Evolutionary conservation across 2,329 filamentous ascomycete genomes (phyloP).

Genomic region (Aspergillus viridinutans): DNA sequence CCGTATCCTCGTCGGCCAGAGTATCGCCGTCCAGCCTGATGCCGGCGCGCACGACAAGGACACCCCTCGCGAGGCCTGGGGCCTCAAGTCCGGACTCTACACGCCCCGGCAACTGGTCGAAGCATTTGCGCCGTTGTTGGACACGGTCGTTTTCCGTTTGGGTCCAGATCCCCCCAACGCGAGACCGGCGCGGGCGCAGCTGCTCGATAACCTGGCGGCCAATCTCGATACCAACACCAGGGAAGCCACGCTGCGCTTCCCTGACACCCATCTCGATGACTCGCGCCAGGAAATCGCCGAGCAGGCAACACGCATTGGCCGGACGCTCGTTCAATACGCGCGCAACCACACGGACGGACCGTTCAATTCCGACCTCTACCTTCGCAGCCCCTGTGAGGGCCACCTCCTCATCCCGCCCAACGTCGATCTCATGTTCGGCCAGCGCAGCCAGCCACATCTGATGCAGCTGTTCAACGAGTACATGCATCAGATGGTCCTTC

Average conservation of each 20-base stretch:
- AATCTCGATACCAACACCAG: constrained; percentile 16
- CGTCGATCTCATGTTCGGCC: constrained; percentile 17
- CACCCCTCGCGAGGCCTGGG: constrained; percentile 10
- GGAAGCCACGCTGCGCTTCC: constrained; percentile 13
- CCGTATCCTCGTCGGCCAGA: constrained; percentile 1
- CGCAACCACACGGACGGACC: not conserved
- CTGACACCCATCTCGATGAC: constrained; percentile 3
- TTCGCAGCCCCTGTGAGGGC: constrained; percentile 18
- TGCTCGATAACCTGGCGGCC: constrained; percentile 6
- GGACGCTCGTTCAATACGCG: constrained; percentile 13
- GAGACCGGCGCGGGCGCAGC: constrained; percentile 4
- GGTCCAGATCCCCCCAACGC: constrained; percentile 3
- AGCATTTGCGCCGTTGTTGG: constrained; percentile 15
- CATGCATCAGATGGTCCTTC: constrained; percentile 21
- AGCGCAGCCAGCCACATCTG: constrained; percentile 14
- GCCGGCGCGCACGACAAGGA: not conserved
- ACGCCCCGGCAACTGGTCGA: constrained; percentile 18
- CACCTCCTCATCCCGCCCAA: constrained; percentile 18
- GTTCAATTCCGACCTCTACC: constrained; percentile 7
- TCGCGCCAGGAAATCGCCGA: constrained; percentile 12
- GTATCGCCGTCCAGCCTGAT: not conserved
- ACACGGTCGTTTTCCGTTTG: constrained; percentile 13
- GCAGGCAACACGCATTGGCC: constrained; percentile 14
- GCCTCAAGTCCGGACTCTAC: constrained; percentile 12
- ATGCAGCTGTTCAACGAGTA: constrained; percentile 23